Percentiles rank a stretch among this genome's conserved stretches.
Evolutionary conservation across 352 stramenopile species (phyloP).

Genomic region (Elongisporangium anandrum): DNA sequence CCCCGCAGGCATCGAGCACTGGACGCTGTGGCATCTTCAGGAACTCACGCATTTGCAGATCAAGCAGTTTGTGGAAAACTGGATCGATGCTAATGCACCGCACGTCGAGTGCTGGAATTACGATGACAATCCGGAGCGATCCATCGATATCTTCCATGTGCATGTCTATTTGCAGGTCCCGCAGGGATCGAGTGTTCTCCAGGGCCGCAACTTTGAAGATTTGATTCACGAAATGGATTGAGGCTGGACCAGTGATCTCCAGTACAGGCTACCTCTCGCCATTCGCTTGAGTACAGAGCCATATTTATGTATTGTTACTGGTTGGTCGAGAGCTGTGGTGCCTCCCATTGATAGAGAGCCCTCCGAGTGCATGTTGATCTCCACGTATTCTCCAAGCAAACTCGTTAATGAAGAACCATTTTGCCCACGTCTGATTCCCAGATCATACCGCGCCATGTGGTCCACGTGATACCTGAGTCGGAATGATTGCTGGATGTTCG

Average conservation of each 20-base stretch:
- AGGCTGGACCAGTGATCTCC: slow-evolving; percentile 6
- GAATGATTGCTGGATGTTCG: neutral
- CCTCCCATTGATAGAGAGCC: neutral
- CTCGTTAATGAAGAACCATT: neutral
- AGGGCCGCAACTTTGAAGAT: slow-evolving; percentile 58
- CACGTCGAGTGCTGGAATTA: slow-evolving; percentile 83
- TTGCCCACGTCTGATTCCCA: too few relatives aligned
- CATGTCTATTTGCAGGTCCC: slow-evolving; percentile 85
- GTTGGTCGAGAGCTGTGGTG: neutral
- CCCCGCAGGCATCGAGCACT: slow-evolving; percentile 84
- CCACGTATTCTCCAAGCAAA: neutral
- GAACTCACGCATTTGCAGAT: slow-evolving; percentile 77
- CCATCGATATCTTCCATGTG: slow-evolving; percentile 89
- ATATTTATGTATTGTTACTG: neutral
- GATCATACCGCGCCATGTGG: neutral
- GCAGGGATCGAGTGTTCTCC: slow-evolving; percentile 45
- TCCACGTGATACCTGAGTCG: neutral
- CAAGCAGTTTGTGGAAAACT: slow-evolving; percentile 87
- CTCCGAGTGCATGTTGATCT: neutral
- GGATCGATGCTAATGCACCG: slow-evolving; percentile 81
- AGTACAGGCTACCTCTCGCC: neutral
- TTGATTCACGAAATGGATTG: slow-evolving; percentile 71
- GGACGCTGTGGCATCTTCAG: slow-evolving; percentile 80
- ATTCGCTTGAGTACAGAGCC: neutral
- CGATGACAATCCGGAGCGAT: slow-evolving; percentile 85